Conservation (phyloP, 2,329 filamentous ascomycete species). For the Aspergillus sp. region DNA sequence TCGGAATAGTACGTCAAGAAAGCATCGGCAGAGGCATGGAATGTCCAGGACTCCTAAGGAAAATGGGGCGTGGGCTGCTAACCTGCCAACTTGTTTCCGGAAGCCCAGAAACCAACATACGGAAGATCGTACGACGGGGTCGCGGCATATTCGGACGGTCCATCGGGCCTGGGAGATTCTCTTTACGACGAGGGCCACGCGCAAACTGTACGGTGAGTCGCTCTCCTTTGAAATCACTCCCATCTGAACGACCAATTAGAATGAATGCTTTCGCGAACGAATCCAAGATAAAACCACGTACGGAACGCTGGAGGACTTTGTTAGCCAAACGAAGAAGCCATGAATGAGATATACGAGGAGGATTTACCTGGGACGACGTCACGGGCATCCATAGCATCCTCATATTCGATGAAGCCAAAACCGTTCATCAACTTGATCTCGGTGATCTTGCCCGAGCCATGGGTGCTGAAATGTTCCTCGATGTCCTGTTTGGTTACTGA, state of each 20-base stretch:
- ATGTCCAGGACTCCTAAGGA: conserved; percentile 25
- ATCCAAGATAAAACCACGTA: conserved; percentile 58
- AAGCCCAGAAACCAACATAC: conserved; percentile 97
- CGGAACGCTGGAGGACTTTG: conserved; percentile 50
- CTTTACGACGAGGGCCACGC: conserved; percentile 73
- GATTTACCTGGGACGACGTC: conserved; percentile 93
- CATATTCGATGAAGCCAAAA: conserved; percentile 99
- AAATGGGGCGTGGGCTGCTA: conserved; percentile 56
- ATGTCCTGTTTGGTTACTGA: conserved; percentile 95
- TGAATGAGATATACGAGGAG: neutral
- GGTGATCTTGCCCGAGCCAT: conserved; percentile 95
- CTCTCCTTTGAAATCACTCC: conserved; percentile 96
- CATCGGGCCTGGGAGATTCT: conserved; percentile 60
- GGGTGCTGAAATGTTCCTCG: conserved; percentile 89
- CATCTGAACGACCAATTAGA: conserved; percentile 59
- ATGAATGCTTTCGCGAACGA: conserved; percentile 46
- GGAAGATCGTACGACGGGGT: conserved; percentile 88
- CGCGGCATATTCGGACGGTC: conserved; percentile 67
- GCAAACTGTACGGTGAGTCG: conserved; percentile 98
- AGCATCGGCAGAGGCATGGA: conserved; percentile 12
- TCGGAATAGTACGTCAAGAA: conserved; percentile 7
- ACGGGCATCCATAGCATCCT: conserved; percentile 95
- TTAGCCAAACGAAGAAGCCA: conserved; percentile 16
- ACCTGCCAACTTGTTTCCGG: conserved; percentile 99
- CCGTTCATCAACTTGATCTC: conserved; percentile 99